Evolutionary conservation across 140 eudicot genomes (phyloP).

Genomic region (Ambrosia hybrid): DNA sequence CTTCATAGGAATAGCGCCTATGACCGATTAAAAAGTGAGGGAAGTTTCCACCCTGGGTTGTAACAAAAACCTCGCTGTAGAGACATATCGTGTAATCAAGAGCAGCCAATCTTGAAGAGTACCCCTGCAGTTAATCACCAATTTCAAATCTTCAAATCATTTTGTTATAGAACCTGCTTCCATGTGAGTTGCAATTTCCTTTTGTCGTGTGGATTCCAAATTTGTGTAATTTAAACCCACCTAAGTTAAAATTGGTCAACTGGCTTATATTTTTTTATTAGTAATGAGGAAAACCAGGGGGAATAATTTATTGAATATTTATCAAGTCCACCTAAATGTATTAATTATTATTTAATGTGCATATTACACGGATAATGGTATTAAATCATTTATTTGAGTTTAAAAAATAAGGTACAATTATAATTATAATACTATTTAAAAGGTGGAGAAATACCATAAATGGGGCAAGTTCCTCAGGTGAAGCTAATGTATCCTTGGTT

Average conservation of each 20-base stretch:
- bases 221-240: not conserved
- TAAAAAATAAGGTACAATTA: not conserved
- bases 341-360: too few species aligned
- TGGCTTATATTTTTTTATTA: not conserved
- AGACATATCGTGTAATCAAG: conserved; percentile 97
- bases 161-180: not conserved
- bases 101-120: conserved; percentile 96
- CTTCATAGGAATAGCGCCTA: conserved; percentile 82
- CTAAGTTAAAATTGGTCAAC: not conserved
- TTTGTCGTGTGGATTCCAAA: not conserved
- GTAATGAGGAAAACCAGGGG: not conserved
- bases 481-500: conserved; percentile 79
- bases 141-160: not conserved
- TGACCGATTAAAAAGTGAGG: conserved; percentile 98
- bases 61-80: conserved; percentile 88
- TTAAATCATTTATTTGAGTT: not conserved
- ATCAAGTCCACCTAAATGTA: not conserved
- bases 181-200: not conserved
- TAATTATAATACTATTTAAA: not conserved
- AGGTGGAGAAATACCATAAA: conserved; percentile 53
- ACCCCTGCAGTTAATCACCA: conserved; percentile 55
- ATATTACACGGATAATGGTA: not conserved
- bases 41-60: conserved; percentile 96
- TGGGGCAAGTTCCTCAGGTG: conserved; percentile 88
- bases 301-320: not conserved